Base-by-base conservation (phyloP, 192 early-diverging fungal species). In the Backusella sp. region DNA sequence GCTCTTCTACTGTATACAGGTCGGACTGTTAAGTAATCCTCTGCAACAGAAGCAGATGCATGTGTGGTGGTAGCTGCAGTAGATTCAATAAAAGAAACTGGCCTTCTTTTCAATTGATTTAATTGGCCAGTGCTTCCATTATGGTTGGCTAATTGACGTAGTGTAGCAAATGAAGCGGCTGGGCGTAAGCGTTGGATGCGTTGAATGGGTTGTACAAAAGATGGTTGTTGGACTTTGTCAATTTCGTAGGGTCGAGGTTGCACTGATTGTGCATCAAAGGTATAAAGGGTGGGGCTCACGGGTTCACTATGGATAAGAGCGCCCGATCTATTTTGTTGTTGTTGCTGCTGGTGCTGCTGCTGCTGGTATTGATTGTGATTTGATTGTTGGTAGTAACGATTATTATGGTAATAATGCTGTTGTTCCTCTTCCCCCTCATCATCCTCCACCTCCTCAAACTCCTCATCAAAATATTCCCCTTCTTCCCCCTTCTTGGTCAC, bases 131-230 rank as follows among this genome's bases (percentile, higher is more conserved):
- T 30, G 36, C 14, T 70, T 39, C 32, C 42, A 4, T 71, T 71
- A 28, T 28, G 41, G 30, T 39, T 71, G 39, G 73, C 73, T 14
- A 74, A 65, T 66, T 74, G 73, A 6, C 73, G 23, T 14, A 74
- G 30, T 19, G 73, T 74, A 5, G 73, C 73, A 67, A 74, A 66
- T 8, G 73, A 74, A n/a, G 73, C 73, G 66, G 73, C 73, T n/a
- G 62, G 59, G 14, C 73, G 62, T 66, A 74, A 44, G 17, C 39
- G 66, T n/a, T 65, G 62, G 0, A 65, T 42, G 23, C 65, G 59
- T 66, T 74, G 73, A 49, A 71, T 44, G 14, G 70, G 70, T 19
- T 44, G 70, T 71, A 37, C 9, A 3, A 19, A 41, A 6, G 39
- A 8, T 41, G 34, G 37, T 39, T 39, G 42, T 44, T 44, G 42